Evolutionary conservation across 495 filamentous ascomycete species (phyloP), one percentile per base, ranked within the genome.

Genomic region (Penicillium canariense): DNA sequence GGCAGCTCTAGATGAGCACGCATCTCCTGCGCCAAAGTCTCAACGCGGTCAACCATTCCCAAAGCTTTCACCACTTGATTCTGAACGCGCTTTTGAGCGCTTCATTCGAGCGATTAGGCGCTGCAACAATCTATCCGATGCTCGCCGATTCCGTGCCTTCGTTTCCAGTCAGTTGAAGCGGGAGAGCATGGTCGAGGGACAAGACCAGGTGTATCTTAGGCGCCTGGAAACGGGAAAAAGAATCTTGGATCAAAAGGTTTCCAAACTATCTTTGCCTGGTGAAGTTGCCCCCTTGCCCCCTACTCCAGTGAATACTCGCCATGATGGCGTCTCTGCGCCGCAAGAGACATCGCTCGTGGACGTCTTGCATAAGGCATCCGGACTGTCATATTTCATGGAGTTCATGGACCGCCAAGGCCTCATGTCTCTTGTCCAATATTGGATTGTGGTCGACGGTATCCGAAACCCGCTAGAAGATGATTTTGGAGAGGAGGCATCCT

Each of bases 381-480:
- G 91, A 5, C 76, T 97, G 14, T 97, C 92, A 10, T 99, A 96
- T 66, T 97, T 97, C 67, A 99, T 97, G 95, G 95, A 99, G 63
- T 97, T 91, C 67, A 97, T 97, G 95, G 95, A 99, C 68, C 87
- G 93, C 25, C 86, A 89, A 64, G 76, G 82, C 26, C 78, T 95
- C 5, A 91, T 97, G 85, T 80, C 86, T 12, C 71, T 96, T 34
- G 94, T 99, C 1, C 95, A 99, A 65, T 99, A 96, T 69, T 99
- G 92, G 92, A 87, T 99, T 39, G 93, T 97, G 20, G 95, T 97
- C 14, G 94, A 97, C 74, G 92, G 95, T 1, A 87, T 97, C 63
- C 86, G 95, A n/a, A 96, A 94, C 66, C 95, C 95, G 5, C 75
- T 99, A 4, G 94, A 97, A 68, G 91, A 92, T 60, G 94, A 97